phyloP scores from a whole-genome alignment of 2,329 filamentous ascomycete species.

The Alternaria angustiovoidea region DNA sequence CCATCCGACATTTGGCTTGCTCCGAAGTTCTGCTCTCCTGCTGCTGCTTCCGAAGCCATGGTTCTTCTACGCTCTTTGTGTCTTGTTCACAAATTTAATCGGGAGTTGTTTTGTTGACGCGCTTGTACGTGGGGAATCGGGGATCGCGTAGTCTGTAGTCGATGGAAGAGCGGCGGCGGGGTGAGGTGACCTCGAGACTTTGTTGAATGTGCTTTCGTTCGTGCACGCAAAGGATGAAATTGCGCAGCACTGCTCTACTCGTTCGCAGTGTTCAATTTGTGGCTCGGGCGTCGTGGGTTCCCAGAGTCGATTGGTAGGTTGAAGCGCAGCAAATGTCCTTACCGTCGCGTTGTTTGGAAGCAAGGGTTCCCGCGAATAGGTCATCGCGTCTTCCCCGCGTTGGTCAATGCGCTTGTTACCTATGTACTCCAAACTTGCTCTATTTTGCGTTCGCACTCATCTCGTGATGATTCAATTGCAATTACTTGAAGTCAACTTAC shows the following conservation, averaged over 20 bases:
- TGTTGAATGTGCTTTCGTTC: background rate
- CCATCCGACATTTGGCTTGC: conserved; percentile 5
- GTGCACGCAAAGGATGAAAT: background rate
- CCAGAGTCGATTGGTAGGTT: background rate
- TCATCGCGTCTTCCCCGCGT: conserved; percentile 19
- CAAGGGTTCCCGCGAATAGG: conserved; percentile 6
- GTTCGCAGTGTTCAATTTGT: too few relatives aligned
- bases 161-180: background rate
- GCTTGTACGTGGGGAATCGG: background rate
- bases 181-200: background rate
- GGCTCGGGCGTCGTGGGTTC: too few relatives aligned
- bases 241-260: too few relatives aligned
- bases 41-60: conserved; percentile 26
- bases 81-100: too few relatives aligned
- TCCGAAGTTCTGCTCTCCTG: background rate
- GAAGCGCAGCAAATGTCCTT: background rate
- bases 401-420: conserved; percentile 8
- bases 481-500: too few relatives aligned
- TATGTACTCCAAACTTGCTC: background rate
- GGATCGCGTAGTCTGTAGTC: too few relatives aligned
- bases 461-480: too few relatives aligned
- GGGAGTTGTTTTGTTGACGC: background rate
- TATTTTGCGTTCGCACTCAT: too few relatives aligned
- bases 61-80: background rate
- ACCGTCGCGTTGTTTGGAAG: conserved; percentile 1